Percentiles rank a stretch among this genome's conserved stretches.
These are phyloP conservation scores for Ganoderma sinense DNA, from an alignment of 1,284 basidiomycete genomes.

Conservation along the genomic window DNA sequence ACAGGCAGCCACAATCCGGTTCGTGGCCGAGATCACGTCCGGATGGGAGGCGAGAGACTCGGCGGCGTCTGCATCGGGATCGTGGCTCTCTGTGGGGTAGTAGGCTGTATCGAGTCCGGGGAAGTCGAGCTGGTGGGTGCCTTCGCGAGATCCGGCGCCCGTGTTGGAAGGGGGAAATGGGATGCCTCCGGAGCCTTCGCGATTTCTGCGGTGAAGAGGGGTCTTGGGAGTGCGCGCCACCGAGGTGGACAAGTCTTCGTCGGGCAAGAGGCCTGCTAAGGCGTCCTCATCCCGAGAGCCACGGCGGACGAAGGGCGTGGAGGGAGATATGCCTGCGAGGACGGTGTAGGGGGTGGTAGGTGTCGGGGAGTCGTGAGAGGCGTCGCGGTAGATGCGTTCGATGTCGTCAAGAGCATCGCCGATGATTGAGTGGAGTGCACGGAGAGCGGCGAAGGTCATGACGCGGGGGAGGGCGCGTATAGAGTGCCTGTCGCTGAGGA, in stretches of 20 bases:
- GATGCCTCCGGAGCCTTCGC: constrained; percentile 15
- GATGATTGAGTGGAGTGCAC: constrained; percentile 69
- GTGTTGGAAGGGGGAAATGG: neutral
- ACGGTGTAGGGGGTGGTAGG: constrained; percentile 30
- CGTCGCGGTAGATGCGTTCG: constrained; percentile 59
- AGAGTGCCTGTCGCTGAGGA: neutral
- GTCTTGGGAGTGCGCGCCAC: constrained; percentile 22
- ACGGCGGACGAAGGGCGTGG: constrained; percentile 22
- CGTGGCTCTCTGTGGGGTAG: constrained; percentile 46
- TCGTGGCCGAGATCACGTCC: constrained; percentile 62
- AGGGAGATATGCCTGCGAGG: constrained; percentile 23
- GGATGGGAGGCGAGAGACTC: constrained; percentile 66
- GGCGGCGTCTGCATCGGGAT: constrained; percentile 33
- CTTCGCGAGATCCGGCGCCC: neutral
- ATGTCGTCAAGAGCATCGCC: constrained; percentile 74
- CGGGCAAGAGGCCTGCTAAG: neutral
- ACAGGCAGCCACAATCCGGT: constrained; percentile 69
- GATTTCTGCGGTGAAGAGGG: constrained; percentile 14
- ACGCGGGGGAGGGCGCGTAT: constrained; percentile 3
- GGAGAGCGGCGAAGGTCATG: constrained; percentile 68
- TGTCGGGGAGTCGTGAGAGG: constrained; percentile 38
- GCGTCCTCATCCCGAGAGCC: constrained; percentile 11
- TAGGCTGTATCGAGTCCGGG: constrained; percentile 63
- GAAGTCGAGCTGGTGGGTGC: constrained; percentile 53
- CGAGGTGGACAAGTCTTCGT: constrained; percentile 12